Evolutionary conservation across 345 rosid genomes (phyloP).

Genomic region (Populus alba): DNA sequence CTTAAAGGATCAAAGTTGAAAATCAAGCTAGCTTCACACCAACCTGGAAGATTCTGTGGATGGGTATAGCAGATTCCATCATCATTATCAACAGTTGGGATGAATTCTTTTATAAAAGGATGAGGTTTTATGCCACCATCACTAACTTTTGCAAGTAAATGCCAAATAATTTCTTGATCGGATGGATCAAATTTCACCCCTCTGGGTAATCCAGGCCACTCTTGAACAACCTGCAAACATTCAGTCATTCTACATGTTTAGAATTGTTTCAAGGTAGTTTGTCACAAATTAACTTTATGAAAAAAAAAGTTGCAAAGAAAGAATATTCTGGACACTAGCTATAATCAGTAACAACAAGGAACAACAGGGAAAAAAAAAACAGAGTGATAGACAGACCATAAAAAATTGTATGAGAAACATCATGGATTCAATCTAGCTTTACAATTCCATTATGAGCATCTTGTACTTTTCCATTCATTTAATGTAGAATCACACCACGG

Average conservation of each 20-base stretch:
- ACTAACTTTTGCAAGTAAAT: slow-evolving; percentile 70
- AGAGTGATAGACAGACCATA: not conserved
- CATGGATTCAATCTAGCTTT: not conserved
- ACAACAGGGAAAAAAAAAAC: not conserved
- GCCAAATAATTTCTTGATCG: slow-evolving; percentile 88
- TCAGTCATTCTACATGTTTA: slow-evolving; percentile 3
- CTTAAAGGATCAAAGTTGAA: not conserved
- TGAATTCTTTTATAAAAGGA: slow-evolving; percentile 78
- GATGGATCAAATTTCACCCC: slow-evolving; percentile 98
- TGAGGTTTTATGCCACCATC: slow-evolving; percentile 47
- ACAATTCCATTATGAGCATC: not conserved
- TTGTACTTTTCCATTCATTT: not conserved
- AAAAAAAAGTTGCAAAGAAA: not conserved
- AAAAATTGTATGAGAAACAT: not conserved
- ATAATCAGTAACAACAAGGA: not conserved
- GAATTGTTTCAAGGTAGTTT: not conserved
- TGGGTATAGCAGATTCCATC: slow-evolving; percentile 97
- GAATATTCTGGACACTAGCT: not conserved
- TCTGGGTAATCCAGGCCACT: slow-evolving; percentile 90
- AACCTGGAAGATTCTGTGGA: slow-evolving; percentile 92
- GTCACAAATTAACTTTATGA: not conserved
- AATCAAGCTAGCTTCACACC: slow-evolving; percentile 10
- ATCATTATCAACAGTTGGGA: slow-evolving; percentile 71
- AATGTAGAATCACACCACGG: not conserved
- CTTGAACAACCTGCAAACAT: slow-evolving; percentile 57